Evolutionary conservation across 371 early-diverging fungal genomes (phyloP).

Genomic region (Rhizomucor pusillus): DNA sequence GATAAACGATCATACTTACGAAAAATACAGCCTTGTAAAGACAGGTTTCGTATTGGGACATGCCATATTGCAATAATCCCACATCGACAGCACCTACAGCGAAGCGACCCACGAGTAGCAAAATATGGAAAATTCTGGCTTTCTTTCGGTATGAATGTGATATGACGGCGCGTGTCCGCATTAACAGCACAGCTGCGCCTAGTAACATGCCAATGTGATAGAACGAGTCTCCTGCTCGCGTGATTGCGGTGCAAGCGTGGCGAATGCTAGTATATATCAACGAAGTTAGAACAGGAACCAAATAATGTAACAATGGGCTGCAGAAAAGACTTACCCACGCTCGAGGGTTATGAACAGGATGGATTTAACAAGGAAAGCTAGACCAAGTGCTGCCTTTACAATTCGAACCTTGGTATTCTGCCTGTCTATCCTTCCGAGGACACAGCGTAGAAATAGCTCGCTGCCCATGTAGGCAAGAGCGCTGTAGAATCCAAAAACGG

Average conservation of each 20-base stretch:
- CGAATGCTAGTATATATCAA: neutral
- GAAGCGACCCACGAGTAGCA: conserved; percentile 16
- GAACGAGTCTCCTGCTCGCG: conserved; percentile 29
- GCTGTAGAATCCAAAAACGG: no score
- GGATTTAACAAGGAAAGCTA: no score
- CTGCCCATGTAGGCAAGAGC: no score
- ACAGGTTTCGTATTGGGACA: conserved; percentile 17
- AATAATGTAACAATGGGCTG: no score
- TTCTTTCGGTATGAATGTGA: conserved; percentile 18
- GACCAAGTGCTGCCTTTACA: no score
- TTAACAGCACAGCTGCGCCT: conserved; percentile 28
- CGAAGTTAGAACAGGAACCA: no score
- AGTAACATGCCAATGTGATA: conserved; percentile 38
- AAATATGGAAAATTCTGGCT: conserved; percentile 7
- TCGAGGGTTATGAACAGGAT: no score
- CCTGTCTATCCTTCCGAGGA: no score
- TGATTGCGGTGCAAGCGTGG: conserved; percentile 15
- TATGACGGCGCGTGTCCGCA: conserved; percentile 28
- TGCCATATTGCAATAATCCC: conserved; percentile 11
- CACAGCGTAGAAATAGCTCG: no score
- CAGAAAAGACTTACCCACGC: no score
- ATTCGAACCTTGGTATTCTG: no score
- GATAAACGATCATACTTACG: conserved; percentile 23
- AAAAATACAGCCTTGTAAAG: conserved; percentile 24
- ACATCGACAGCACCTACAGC: conserved; percentile 31